Percentiles rank a stretch among this genome's conserved stretches.
Conservation (phyloP, 306 rosid genomes). For the Trifolium pratense region DNA sequence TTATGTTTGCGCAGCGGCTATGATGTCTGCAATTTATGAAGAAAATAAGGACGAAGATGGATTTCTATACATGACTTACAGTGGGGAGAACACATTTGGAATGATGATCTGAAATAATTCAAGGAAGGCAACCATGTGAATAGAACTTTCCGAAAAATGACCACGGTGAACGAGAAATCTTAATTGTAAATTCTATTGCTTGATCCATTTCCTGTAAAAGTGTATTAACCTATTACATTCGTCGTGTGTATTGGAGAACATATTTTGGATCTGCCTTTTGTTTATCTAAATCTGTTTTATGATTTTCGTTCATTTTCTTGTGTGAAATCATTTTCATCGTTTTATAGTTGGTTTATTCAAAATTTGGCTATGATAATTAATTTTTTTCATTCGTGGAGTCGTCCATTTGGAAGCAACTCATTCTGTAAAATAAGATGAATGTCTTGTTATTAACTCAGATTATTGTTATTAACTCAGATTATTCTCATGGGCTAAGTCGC, state of each 20-base stretch:
- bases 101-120: constrained; percentile 35
- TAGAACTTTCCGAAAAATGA: constrained; percentile 18
- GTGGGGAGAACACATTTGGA: constrained; percentile 91
- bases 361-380: too few species aligned
- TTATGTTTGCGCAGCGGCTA: constrained; percentile 69
- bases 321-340: neutral
- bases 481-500: too few species aligned
- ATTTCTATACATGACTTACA: constrained; percentile 88
- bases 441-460: too few species aligned
- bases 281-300: neutral
- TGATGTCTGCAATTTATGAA: constrained; percentile 92
- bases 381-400: too few species aligned
- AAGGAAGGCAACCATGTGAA: constrained; percentile 43
- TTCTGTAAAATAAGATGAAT: too few species aligned
- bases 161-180: constrained; percentile 23
- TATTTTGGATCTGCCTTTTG: constrained; percentile 2
- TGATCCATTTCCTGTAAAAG: constrained; percentile 27
- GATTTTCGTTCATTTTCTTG: neutral
- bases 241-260: neutral
- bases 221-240: neutral
- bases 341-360: too few species aligned
- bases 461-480: too few species aligned
- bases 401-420: too few species aligned
- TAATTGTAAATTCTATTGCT: constrained; percentile 51
- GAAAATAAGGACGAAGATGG: constrained; percentile 91